These are phyloP conservation scores for Plasmodium berghei DNA, from an alignment of 169 alveolate genomes.

Conservation along the genomic window DNA sequence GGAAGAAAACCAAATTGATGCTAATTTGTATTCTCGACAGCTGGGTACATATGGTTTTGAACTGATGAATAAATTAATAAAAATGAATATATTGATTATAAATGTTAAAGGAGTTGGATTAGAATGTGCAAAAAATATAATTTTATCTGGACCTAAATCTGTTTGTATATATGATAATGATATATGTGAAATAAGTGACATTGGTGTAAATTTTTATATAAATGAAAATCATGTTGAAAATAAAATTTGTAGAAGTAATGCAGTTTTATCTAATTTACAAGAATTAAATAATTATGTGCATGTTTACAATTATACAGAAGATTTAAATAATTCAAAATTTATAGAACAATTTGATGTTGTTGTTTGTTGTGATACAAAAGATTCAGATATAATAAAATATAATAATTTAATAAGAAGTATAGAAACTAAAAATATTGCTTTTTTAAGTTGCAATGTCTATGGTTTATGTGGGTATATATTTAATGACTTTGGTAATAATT, in stretches of 20 bases:
- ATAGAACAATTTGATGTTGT: conserved; percentile 84
- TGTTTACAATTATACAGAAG: conserved; percentile 65
- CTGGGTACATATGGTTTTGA: conserved; percentile 99
- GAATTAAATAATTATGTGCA: conserved; percentile 74
- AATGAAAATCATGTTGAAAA: conserved; percentile 92
- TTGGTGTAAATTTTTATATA: conserved; percentile 95
- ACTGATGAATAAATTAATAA: conserved; percentile 96
- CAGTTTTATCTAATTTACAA: conserved; percentile 90
- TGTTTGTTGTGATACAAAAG: conserved; percentile 85
- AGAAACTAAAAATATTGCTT: conserved; percentile 85
- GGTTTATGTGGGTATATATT: conserved; percentile 97
- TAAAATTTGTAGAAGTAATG: conserved; percentile 92
- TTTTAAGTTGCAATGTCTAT: conserved; percentile 86
- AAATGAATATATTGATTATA: conserved; percentile 93
- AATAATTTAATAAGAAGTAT: conserved; percentile 82
- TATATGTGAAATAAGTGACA: conserved; percentile 89
- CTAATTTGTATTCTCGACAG: conserved; percentile 97
- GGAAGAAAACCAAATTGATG: conserved; percentile 87
- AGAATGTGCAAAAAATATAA: conserved; percentile 95
- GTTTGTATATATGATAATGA: conserved; percentile 93
- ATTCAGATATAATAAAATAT: conserved; percentile 76
- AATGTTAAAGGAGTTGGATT: conserved; percentile 95
- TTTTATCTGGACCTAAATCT: conserved; percentile 96
- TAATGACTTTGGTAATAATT: conserved; percentile 95
- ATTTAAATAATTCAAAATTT: too few relatives aligned